Base-by-base conservation (phyloP, 345 rosid species). In the Ailanthus altissimus region DNA sequence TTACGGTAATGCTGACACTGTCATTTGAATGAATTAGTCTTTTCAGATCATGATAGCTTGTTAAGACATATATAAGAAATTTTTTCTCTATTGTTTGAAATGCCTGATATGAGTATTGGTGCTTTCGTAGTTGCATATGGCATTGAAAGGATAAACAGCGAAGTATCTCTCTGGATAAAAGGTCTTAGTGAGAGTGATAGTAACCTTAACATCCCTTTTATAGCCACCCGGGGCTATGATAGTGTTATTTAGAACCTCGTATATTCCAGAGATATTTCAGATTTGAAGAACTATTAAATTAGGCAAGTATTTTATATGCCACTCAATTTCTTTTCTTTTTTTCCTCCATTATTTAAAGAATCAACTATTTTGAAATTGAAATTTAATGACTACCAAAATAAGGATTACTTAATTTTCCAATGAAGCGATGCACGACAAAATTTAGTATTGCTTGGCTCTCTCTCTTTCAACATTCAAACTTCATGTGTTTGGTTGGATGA, bases 161-260 rank as follows among this genome's bases (percentile, higher is more conserved):
- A 93, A 88, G 94, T 90, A 53, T 89, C 98, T 68, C 77, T 79
- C n/a, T 95, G 98, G 99, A 93, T 92, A 98, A 88, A 75, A 79
- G 94, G 93, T 51, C 82, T 85, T 25, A 70, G 77, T 67, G 86
- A 78, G 43, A 77, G 75, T 57, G 90, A 88, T 75, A 78, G 63
- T 67, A 77, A 69, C 77, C 88, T 82, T 67, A 70, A 67, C 75
- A 78, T 93, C 81, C 98, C 97, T 36, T 95, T 93, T 82, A 84
- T 89, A 23, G 98, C 97, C 12, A 91, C 90, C 53, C 81, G 87
- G 26, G 99, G 98, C 36, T 90, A 88, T 61, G 94, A 93, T 64
- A 93, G 98, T 65, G 94, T 95, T 70, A 98, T 95, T 56, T 95
- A 97, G 99, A 95, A 85, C 81, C 90, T 97, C 72, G 81, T 93